Percentiles rank a stretch among this genome's conserved stretches.
Conservation (phyloP, 768 basidiomycete genomes). For the Mycena chlorophos region DNA sequence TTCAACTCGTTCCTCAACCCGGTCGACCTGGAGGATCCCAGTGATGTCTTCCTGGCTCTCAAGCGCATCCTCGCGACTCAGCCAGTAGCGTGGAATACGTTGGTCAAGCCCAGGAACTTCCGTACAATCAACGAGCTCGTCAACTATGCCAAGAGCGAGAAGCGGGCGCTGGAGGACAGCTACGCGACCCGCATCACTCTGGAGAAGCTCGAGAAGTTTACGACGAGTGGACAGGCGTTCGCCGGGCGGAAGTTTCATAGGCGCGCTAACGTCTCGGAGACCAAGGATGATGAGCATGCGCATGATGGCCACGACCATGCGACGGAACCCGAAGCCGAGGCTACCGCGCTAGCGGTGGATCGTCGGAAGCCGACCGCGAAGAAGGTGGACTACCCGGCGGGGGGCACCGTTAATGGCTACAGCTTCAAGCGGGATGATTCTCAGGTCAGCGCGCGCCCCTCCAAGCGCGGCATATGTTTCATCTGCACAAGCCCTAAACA, state of each 20-base stretch:
- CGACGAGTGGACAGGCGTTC: no score
- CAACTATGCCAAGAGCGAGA: not conserved
- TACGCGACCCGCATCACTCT: no score
- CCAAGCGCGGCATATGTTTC: not conserved
- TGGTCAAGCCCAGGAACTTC: not conserved
- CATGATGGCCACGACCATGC: no score
- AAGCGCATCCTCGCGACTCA: not conserved
- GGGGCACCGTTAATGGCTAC: not conserved
- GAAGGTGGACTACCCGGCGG: not conserved
- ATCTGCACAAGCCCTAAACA: slow-evolving; percentile 3
- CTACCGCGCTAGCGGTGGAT: not conserved
- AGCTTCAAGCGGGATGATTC: not conserved
- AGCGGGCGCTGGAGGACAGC: not conserved
- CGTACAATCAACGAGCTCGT: not conserved
- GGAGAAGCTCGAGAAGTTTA: no score
- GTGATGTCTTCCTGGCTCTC: slow-evolving; percentile 11
- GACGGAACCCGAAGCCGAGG: no score
- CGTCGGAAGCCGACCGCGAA: not conserved
- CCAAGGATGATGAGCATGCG: no score
- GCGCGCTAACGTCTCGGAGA: not conserved
- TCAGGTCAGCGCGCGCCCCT: not conserved
- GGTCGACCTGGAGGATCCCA: not conserved
- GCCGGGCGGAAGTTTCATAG: no score
- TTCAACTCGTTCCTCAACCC: slow-evolving; percentile 2
- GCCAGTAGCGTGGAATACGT: not conserved